Conservation (phyloP, 352 stramenopile genomes). For the Pythium brachiatum region DNA sequence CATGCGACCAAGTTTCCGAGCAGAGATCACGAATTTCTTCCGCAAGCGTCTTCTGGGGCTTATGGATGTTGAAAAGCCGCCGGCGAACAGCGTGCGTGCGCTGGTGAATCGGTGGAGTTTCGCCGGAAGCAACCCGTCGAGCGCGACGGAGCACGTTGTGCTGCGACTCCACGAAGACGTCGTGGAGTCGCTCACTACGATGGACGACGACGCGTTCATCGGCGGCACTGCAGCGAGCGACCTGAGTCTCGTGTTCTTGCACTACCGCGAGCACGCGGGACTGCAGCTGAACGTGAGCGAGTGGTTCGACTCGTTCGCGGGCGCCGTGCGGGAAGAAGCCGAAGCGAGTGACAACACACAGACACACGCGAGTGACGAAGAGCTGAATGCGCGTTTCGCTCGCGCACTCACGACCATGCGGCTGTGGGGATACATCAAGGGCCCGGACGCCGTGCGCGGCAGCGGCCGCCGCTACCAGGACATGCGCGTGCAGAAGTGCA, state of each 20-base stretch:
- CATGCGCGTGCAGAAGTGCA: constrained; percentile 70
- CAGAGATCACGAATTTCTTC: constrained; percentile 53
- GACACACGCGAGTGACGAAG: constrained; percentile 16
- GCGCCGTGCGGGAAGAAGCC: constrained; percentile 33
- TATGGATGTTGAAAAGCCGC: constrained; percentile 15
- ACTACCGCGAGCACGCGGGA: constrained; percentile 67
- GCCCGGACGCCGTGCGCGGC: constrained; percentile 16
- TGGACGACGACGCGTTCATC: constrained; percentile 25
- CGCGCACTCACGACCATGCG: constrained; percentile 65
- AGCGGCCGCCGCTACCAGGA: constrained; percentile 31
- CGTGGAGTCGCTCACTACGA: constrained; percentile 38
- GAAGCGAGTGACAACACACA: neutral
- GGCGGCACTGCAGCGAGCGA: constrained; percentile 36
- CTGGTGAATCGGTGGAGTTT: constrained; percentile 8
- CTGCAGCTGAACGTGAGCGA: constrained; percentile 58
- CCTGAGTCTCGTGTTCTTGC: constrained; percentile 60
- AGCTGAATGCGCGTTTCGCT: constrained; percentile 63
- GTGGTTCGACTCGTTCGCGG: constrained; percentile 64
- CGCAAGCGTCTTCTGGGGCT: constrained; percentile 41
- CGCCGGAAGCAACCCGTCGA: neutral
- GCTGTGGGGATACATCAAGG: constrained; percentile 53
- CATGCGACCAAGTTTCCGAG: constrained; percentile 44
- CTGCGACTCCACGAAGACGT: constrained; percentile 62
- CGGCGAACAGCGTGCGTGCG: constrained; percentile 4
- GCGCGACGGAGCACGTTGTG: constrained; percentile 8